Evolutionary conservation across 495 filamentous ascomycete genomes (phyloP).

Genomic region (Podospora conica): DNA sequence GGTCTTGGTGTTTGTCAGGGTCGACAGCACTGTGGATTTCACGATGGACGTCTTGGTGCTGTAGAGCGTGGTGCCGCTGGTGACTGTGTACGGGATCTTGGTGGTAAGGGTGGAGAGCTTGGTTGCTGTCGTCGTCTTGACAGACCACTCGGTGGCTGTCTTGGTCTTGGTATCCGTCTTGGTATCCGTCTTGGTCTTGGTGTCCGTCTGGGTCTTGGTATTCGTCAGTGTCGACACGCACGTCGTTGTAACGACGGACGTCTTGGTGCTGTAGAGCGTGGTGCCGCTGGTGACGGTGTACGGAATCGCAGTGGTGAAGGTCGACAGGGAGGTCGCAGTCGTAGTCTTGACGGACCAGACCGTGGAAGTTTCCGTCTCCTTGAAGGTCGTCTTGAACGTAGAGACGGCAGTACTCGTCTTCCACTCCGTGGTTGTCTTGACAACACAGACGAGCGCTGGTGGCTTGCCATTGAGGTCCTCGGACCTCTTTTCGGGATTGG

Average conservation of each 20-base stretch:
- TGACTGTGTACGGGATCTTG: conserved; percentile 21
- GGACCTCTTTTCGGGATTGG: conserved; percentile 10
- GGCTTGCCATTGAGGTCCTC: background rate
- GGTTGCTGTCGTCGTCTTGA: background rate
- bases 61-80: conserved; percentile 17
- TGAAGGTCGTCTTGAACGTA: background rate
- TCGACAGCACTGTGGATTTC: background rate
- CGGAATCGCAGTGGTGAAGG: conserved; percentile 22
- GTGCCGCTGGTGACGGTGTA: conserved; percentile 25
- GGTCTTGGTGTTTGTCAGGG: background rate
- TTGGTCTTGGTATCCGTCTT: conserved; percentile 29
- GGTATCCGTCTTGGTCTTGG: conserved; percentile 14
- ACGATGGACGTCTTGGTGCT: conserved; percentile 19
- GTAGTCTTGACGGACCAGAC: conserved; percentile 14
- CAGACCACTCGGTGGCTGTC: conserved; percentile 12
- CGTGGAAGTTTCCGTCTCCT: background rate
- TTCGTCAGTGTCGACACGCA: conserved; percentile 26
- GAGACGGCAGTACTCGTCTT: conserved; percentile 20
- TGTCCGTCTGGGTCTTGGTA: conserved; percentile 20
- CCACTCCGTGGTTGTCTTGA: conserved; percentile 23
- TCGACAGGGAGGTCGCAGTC: conserved; percentile 19
- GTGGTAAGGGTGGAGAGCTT: conserved; percentile 2
- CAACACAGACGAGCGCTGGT: conserved; percentile 11
- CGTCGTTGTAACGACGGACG: conserved; percentile 20
- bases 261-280: conserved; percentile 22